Evolutionary conservation across 2,329 filamentous ascomycete genomes (phyloP).

Genomic region (Aspergillus arachidicola): DNA sequence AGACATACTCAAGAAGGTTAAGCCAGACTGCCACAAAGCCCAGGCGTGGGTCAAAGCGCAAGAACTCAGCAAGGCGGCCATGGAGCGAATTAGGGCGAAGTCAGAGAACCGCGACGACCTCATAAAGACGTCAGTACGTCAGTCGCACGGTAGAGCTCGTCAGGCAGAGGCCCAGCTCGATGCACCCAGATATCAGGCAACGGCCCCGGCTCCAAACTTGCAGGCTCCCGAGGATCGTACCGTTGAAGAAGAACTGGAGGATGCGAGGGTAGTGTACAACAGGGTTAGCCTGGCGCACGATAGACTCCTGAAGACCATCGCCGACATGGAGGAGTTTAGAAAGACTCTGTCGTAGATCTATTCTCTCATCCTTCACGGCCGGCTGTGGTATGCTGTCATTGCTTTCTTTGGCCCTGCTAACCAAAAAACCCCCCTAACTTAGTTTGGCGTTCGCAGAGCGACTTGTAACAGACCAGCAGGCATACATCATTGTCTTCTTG

Average conservation of each 20-base stretch:
- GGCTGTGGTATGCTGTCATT: background rate
- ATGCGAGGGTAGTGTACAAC: background rate
- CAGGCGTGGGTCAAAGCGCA: slow-evolving; percentile 25
- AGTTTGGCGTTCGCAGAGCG: background rate
- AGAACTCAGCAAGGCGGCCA: slow-evolving; percentile 10
- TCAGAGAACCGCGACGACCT: slow-evolving; percentile 12
- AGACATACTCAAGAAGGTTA: slow-evolving; percentile 20
- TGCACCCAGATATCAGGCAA: slow-evolving; percentile 11
- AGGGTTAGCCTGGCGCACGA: slow-evolving; percentile 15
- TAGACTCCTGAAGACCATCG: slow-evolving; percentile 17
- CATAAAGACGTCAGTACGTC: slow-evolving; percentile 12
- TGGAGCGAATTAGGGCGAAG: slow-evolving; percentile 7
- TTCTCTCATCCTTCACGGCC: background rate
- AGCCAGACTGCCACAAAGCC: slow-evolving; percentile 21
- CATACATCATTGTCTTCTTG: slow-evolving; percentile 1
- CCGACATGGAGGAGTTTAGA: slow-evolving; percentile 4
- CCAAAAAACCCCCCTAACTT: background rate
- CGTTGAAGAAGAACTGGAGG: background rate
- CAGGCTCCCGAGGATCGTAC: background rate
- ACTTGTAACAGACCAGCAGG: background rate
- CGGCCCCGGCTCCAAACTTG: background rate
- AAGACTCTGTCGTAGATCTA: background rate
- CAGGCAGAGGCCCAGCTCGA: background rate
- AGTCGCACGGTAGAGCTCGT: slow-evolving; percentile 11
- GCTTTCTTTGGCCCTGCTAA: background rate